These are phyloP conservation scores for bread wheat (Triticum aestivum) DNA, from an alignment of 176 grass and related monocot genomes.

Conservation along the genomic window IWGSC_CS_RefSeq_v2.1 NC_057794.1:310271045-310271544, in stretches of 20 bases:
- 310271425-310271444: background rate
- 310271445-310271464: constrained; percentile 1
- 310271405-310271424: constrained; percentile 62
- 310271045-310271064: background rate
- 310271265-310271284: background rate
- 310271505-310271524: background rate
- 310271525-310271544: constrained; percentile 33
- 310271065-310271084: background rate
- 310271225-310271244: background rate
- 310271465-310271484: constrained; percentile 40
- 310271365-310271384: constrained; percentile 54
- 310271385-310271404: constrained; percentile 73
- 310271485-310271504: constrained; percentile 1
- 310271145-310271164: background rate
- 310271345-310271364: constrained; percentile 72
- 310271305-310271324: background rate
- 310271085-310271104: background rate
- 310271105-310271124: background rate
- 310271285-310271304: background rate
- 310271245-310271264: background rate
- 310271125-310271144: background rate
- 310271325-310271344: constrained; percentile 38
- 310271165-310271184: background rate
- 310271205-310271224: background rate
- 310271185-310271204: background rate